Evolutionary conservation across 495 filamentous ascomycete genomes (phyloP).

Genomic region (Penicillium goetzii): DNA sequence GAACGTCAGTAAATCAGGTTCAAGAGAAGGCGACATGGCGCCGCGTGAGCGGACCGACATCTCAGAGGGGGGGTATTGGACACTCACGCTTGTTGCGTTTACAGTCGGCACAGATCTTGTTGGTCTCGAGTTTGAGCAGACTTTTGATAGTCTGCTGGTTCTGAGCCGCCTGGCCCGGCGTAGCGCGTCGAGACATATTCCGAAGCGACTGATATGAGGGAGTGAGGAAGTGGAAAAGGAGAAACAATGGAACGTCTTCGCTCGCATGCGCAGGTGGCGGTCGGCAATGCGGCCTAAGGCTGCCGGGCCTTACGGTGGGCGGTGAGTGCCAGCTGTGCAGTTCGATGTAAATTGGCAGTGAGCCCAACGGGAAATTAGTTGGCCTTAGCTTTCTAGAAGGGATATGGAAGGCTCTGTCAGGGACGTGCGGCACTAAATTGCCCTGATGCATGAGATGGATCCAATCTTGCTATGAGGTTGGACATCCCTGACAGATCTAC

Average conservation of each 20-base stretch:
- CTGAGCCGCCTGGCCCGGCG: constrained; percentile 81
- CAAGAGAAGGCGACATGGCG: not conserved
- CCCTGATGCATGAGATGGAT: not conserved
- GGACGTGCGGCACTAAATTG: not conserved
- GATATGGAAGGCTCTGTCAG: not conserved
- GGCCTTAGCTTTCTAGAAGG: not conserved
- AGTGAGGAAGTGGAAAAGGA: constrained; percentile 24
- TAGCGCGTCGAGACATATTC: constrained; percentile 82
- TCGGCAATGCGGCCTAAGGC: constrained; percentile 35
- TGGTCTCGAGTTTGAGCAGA: constrained; percentile 87
- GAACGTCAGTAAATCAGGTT: constrained; percentile 1
- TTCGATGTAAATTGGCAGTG: constrained; percentile 18
- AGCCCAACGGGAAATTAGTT: not conserved
- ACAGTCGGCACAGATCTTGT: constrained; percentile 97
- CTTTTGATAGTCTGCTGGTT: constrained; percentile 91
- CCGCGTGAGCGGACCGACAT: constrained; percentile 15
- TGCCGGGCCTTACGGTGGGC: constrained; percentile 20
- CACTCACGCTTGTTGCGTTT: constrained; percentile 94
- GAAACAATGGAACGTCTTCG: constrained; percentile 26
- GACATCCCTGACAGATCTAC: not conserved
- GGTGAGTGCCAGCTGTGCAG: constrained; percentile 29
- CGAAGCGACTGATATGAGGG: constrained; percentile 22
- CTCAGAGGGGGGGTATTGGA: constrained; percentile 21
- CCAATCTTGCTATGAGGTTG: not conserved
- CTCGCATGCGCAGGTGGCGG: constrained; percentile 30